A percentile compares a stretch with the other conserved stretches of the same genome.
Evolutionary conservation across 208 protist species (phyloP).

Genomic region (Crithidia bombi): DNA sequence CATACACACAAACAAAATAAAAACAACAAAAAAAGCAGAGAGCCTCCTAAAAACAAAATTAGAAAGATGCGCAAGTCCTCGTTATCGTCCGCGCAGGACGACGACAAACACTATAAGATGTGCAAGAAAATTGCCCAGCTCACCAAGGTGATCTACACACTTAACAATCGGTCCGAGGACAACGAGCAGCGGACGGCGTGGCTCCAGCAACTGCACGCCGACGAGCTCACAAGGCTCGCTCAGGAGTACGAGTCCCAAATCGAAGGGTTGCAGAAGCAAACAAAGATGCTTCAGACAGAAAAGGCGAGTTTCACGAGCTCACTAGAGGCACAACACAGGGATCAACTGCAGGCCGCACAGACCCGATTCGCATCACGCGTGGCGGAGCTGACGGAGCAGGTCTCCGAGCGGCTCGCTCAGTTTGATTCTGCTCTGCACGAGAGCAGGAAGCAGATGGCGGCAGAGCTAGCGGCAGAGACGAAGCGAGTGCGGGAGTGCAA

Average conservation of each 20-base stretch:
- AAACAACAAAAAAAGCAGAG: background rate
- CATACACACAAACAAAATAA: background rate
- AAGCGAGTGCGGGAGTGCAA: slow-evolving; percentile 48
- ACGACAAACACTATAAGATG: slow-evolving; percentile 94
- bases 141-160: slow-evolving; percentile 97
- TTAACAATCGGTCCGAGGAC: slow-evolving; percentile 96
- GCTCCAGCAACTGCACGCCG: slow-evolving; percentile 72
- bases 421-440: slow-evolving; percentile 51
- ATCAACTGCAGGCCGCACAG: slow-evolving; percentile 45
- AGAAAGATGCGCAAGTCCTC: slow-evolving; percentile 6
- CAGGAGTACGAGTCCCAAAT: slow-evolving; percentile 72
- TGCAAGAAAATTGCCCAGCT: slow-evolving; percentile 98
- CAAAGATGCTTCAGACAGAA: slow-evolving; percentile 27
- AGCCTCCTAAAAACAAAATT: background rate
- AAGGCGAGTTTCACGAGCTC: slow-evolving; percentile 29
- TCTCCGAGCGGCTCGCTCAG: slow-evolving; percentile 43
- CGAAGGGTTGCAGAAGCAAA: slow-evolving; percentile 36
- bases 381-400: slow-evolving; percentile 20
- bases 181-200: slow-evolving; percentile 83
- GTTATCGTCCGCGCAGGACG: slow-evolving; percentile 29
- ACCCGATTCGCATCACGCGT: slow-evolving; percentile 49
- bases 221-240: slow-evolving; percentile 84
- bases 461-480: slow-evolving; percentile 43
- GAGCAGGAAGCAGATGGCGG: slow-evolving; percentile 27
- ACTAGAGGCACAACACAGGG: slow-evolving; percentile 33